Conservation (phyloP, 2,329 filamentous ascomycete genomes). For the Colletotrichum liaoningense region DNA sequence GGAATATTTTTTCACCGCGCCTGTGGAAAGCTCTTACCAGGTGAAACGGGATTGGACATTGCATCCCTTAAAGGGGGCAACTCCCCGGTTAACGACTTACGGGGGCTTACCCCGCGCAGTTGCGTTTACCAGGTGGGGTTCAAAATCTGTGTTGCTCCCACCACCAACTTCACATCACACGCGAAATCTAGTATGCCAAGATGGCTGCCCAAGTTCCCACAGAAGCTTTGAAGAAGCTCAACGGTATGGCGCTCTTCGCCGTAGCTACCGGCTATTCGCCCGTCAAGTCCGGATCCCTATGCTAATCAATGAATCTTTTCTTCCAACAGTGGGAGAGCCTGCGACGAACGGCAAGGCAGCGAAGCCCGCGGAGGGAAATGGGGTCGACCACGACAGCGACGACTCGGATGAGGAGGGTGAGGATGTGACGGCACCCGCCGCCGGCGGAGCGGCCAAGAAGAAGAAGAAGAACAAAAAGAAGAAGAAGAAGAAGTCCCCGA, state of each 20-base stretch:
- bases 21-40: not conserved
- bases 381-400: slow-evolving; percentile 55
- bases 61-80: slow-evolving; percentile 17
- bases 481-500: slow-evolving; percentile 75
- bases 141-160: slow-evolving; percentile 34
- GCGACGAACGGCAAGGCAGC: slow-evolving; percentile 53
- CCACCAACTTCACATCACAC: slow-evolving; percentile 29
- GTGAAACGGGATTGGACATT: slow-evolving; percentile 25
- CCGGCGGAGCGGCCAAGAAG: slow-evolving; percentile 67
- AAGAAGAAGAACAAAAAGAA: slow-evolving; percentile 85
- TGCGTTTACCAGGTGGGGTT: slow-evolving; percentile 35
- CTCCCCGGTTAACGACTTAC: slow-evolving; percentile 29
- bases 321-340: slow-evolving; percentile 51
- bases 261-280: not conserved
- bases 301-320: slow-evolving; percentile 27
- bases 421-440: slow-evolving; percentile 45
- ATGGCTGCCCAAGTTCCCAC: slow-evolving; percentile 57
- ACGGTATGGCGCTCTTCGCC: slow-evolving; percentile 43
- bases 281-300: not conserved
- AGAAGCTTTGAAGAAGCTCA: slow-evolving; percentile 57
- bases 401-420: slow-evolving; percentile 67
- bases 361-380: slow-evolving; percentile 48
- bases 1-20: not conserved
- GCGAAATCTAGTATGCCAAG: slow-evolving; percentile 40
- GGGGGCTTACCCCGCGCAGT: slow-evolving; percentile 35